Conservation (phyloP, 495 filamentous ascomycete species). For the Corynascus novoguineensis region DNA sequence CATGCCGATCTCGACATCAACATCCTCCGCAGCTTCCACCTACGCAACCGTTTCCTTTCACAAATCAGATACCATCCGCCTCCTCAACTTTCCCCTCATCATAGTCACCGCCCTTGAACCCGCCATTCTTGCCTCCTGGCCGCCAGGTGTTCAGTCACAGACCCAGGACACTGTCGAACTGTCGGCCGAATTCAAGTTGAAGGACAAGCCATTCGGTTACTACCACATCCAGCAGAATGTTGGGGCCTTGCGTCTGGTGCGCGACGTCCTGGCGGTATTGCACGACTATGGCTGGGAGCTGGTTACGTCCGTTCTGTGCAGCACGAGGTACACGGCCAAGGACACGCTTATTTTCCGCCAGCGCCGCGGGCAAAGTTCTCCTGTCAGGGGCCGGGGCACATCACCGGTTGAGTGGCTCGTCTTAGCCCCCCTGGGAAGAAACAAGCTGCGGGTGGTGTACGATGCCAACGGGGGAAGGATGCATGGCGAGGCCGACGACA, state of each 20-base stretch:
- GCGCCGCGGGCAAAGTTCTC: not conserved
- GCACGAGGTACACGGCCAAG: constrained; percentile 14
- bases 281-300: constrained; percentile 18
- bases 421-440: not conserved
- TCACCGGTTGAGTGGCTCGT: constrained; percentile 19
- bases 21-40: not conserved
- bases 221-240: constrained; percentile 9
- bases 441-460: constrained; percentile 19
- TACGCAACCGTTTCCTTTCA: constrained; percentile 22
- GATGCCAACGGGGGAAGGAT: constrained; percentile 2
- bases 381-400: too few species aligned
- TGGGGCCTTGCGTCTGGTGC: constrained; percentile 16
- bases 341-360: constrained; percentile 20
- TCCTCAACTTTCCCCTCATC: constrained; percentile 18
- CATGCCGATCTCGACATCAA: not conserved
- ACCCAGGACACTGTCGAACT: not conserved
- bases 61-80: constrained; percentile 15
- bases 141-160: constrained; percentile 10
- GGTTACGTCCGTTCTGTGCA: constrained; percentile 8
- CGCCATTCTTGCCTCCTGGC: constrained; percentile 26
- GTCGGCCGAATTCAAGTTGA: constrained; percentile 17
- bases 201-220: constrained; percentile 17
- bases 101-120: constrained; percentile 27
- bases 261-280: constrained; percentile 21
- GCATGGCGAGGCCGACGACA: not conserved